These are phyloP conservation scores for Chalara sp. DNA, from an alignment of 2,329 filamentous ascomycete genomes.

Conservation along the genomic window DNA sequence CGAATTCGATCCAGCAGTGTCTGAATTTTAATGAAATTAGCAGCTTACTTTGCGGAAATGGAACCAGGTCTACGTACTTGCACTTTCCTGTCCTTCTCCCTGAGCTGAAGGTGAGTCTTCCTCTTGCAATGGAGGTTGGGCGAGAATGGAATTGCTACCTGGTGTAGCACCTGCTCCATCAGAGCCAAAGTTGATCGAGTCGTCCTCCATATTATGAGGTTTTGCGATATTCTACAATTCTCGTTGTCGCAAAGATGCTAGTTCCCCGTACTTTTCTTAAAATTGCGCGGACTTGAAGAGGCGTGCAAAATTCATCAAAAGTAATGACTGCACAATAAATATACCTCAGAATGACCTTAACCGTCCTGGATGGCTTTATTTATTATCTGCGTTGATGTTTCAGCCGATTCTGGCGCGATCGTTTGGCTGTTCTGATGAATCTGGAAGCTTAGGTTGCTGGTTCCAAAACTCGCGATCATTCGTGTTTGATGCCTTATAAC, in stretches of 20 bases:
- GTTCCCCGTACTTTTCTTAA: not conserved
- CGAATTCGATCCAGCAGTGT: conserved; percentile 41
- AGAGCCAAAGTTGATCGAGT: conserved; percentile 49
- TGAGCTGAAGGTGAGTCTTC: too few relatives aligned
- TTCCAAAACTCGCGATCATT: too few relatives aligned
- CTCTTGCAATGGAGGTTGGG: conserved; percentile 30
- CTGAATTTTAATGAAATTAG: conserved; percentile 30
- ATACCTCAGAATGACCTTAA: not conserved
- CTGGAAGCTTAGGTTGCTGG: too few relatives aligned
- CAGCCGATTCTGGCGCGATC: too few relatives aligned
- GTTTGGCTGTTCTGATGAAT: too few relatives aligned
- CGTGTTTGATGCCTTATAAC: too few relatives aligned
- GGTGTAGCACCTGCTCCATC: conserved; percentile 50
- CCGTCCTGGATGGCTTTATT: too few relatives aligned
- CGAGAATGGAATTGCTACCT: conserved; percentile 47
- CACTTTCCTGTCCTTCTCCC: too few relatives aligned
- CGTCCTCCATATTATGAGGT: conserved; percentile 48
- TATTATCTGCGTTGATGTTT: too few relatives aligned
- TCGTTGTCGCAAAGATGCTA: conserved; percentile 24
- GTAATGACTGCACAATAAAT: not conserved
- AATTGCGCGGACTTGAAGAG: conserved; percentile 10
- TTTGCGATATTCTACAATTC: conserved; percentile 13
- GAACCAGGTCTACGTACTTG: too few relatives aligned
- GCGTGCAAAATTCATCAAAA: conserved; percentile 9
- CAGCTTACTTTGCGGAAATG: not conserved